Conservation (phyloP, 371 early-diverging fungal species). For the Mucor irregularis region DNA sequence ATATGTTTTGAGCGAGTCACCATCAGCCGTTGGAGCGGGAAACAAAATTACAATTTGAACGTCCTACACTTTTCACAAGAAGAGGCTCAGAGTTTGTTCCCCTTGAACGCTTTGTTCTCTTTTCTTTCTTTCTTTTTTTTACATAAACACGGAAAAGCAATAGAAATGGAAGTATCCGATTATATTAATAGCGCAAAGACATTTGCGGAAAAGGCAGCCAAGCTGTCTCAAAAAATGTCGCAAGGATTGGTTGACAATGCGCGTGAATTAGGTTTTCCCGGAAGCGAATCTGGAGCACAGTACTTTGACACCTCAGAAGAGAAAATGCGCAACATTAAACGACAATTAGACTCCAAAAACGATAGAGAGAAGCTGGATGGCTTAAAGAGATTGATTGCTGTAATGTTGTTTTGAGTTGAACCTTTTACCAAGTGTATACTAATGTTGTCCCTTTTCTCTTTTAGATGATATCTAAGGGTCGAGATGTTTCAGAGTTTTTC, state of each 20-base stretch:
- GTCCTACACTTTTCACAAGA: no score
- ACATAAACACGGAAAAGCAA: no score
- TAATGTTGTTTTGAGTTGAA: slow-evolving; percentile 35
- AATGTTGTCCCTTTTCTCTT: not conserved
- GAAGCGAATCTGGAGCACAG: slow-evolving; percentile 65
- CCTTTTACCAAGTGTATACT: no score
- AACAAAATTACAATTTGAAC: no score
- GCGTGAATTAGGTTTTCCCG: slow-evolving; percentile 76
- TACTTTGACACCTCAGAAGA: slow-evolving; percentile 89
- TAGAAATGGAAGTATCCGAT: slow-evolving; percentile 57
- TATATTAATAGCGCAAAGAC: slow-evolving; percentile 75
- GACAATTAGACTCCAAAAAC: slow-evolving; percentile 78
- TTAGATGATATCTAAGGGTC: slow-evolving; percentile 91
- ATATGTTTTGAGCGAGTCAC: no score
- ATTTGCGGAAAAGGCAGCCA: slow-evolving; percentile 82
- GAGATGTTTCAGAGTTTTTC: slow-evolving; percentile 90
- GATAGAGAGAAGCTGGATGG: slow-evolving; percentile 93
- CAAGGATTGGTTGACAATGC: slow-evolving; percentile 87
- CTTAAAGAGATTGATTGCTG: slow-evolving; percentile 87
- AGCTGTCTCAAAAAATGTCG: slow-evolving; percentile 80
- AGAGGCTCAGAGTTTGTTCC: no score
- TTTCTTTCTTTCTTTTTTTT: no score
- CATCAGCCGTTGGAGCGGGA: no score
- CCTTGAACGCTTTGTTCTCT: no score
- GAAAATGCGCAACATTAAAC: slow-evolving; percentile 74